Evolutionary conservation across 495 filamentous ascomycete genomes (phyloP).

Genomic region (Trichoderma gamsii): DNA sequence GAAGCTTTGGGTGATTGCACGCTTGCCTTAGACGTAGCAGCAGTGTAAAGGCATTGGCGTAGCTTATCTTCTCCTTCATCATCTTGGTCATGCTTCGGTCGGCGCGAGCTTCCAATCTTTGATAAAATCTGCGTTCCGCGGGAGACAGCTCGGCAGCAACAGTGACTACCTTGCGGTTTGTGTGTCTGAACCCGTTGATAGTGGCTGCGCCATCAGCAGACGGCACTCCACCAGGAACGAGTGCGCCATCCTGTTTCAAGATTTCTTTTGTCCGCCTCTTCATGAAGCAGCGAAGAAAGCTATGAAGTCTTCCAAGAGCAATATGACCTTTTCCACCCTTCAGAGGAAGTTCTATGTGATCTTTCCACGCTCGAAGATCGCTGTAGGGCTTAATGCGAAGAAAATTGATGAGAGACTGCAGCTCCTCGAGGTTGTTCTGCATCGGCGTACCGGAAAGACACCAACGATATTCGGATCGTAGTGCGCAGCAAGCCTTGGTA

Average conservation of each 20-base stretch:
- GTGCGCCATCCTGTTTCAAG: conserved; percentile 71
- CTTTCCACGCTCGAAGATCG: conserved; percentile 75
- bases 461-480: conserved; percentile 84
- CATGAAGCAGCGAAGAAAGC: conserved; percentile 87
- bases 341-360: conserved; percentile 79
- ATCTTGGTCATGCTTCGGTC: conserved; percentile 80
- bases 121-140: conserved; percentile 78
- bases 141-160: conserved; percentile 72
- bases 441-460: conserved; percentile 93
- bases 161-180: conserved; percentile 77
- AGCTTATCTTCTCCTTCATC: conserved; percentile 71
- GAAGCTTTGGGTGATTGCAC: conserved; percentile 87
- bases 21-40: conserved; percentile 83
- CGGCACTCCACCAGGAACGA: conserved; percentile 62
- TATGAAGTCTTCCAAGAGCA: conserved; percentile 80
- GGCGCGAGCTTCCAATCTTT: conserved; percentile 73
- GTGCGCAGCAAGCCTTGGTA: conserved; percentile 76
- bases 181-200: conserved; percentile 71
- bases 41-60: conserved; percentile 64
- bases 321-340: conserved; percentile 78
- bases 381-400: conserved; percentile 87
- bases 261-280: conserved; percentile 94
- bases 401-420: conserved; percentile 89
- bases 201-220: conserved; percentile 37
- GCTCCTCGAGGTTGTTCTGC: conserved; percentile 97